Percentiles rank a stretch among this genome's conserved stretches.
Conservation (phyloP, 495 filamentous ascomycete genomes). For the Entonaema liquescens region DNA sequence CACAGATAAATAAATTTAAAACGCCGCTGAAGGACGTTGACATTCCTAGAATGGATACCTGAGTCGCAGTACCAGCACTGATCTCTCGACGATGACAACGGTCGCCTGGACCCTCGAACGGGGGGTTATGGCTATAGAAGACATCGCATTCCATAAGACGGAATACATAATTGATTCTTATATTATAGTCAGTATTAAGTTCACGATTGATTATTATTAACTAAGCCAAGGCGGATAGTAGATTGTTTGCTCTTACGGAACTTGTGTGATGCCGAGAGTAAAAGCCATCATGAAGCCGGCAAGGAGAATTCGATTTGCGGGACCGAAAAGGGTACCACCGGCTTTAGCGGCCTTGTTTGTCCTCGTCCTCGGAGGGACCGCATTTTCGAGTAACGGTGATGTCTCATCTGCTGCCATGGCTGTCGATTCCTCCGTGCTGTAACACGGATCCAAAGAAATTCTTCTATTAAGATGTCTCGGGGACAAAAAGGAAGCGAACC, state of each 20-base stretch:
- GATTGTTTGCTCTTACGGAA: constrained; percentile 53
- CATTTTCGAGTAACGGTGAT: constrained; percentile 43
- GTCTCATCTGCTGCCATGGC: constrained; percentile 34
- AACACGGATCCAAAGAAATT: background rate
- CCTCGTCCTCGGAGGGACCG: constrained; percentile 15
- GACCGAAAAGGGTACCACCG: constrained; percentile 31
- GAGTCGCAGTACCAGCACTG: constrained; percentile 62
- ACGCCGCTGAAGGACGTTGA: constrained; percentile 60
- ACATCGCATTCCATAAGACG: constrained; percentile 66
- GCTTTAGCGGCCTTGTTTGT: constrained; percentile 22
- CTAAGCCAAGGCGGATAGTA: background rate
- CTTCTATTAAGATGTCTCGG: constrained; percentile 2
- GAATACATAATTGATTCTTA: constrained; percentile 65
- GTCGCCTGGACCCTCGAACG: constrained; percentile 45
- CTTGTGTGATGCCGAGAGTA: constrained; percentile 66
- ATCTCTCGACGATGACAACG: constrained; percentile 60
- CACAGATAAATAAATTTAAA: constrained; percentile 65
- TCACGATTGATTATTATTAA: background rate
- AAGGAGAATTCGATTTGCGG: constrained; percentile 58
- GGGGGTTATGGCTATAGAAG: constrained; percentile 59
- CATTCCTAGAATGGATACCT: constrained; percentile 62
- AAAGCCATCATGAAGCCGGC: constrained; percentile 64
- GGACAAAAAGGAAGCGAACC: background rate
- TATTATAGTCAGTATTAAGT: constrained; percentile 22
- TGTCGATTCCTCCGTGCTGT: background rate